Evolutionary conservation across 2,329 filamentous ascomycete genomes (phyloP), one percentile per base, ranked within the genome.

Genomic region (Aspergillus sp.): DNA sequence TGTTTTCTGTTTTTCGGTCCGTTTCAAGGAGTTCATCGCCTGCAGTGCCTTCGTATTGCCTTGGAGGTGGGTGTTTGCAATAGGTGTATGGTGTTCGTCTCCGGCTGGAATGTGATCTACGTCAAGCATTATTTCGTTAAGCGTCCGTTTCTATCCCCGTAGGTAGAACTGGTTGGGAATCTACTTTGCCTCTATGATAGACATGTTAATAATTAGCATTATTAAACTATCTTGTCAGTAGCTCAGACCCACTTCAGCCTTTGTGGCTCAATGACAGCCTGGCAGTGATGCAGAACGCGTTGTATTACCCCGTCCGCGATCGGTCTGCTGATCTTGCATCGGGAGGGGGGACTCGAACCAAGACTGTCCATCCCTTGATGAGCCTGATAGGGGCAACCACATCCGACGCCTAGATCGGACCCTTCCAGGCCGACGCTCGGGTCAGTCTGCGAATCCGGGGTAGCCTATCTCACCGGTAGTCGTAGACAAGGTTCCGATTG

Each of bases 1-100:
- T 53, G 65, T 63, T 60, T 63, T 63, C 60, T 59, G 51, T 54
- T 64, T 60, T 25, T 66, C 64, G 61, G 65, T 70, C 70, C 58
- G 52, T 68, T 36, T 60, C 66, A 62, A 66, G 50, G 63, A 63
- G 57, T 62, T 63, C 54, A 38, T 65, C 62, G 49, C 60, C 64
- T 59, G 59, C 51, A 59, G 42, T 59, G 58, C 58, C 58, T 62
- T 68, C 58, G 63, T 49, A 58, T 67, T 64, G 60, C 61, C 62
- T 69, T 63, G 66, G 66, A 56, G 65, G 66, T 54, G 62, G 69
- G 68, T 70, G 66, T 68, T 68, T 60, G 64, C 62, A 62, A 64
- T 63, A 64, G 72, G 72, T 72, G 71, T 70, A 66, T 60, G 71
- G 72, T 70, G 73, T 71, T 73, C 49, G 62, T 60, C 49, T 23